Evolutionary conservation across 1,139 yeast species (phyloP), one percentile per base, ranked within the genome.

Genomic region (Eremothecium gossypii): DNA sequence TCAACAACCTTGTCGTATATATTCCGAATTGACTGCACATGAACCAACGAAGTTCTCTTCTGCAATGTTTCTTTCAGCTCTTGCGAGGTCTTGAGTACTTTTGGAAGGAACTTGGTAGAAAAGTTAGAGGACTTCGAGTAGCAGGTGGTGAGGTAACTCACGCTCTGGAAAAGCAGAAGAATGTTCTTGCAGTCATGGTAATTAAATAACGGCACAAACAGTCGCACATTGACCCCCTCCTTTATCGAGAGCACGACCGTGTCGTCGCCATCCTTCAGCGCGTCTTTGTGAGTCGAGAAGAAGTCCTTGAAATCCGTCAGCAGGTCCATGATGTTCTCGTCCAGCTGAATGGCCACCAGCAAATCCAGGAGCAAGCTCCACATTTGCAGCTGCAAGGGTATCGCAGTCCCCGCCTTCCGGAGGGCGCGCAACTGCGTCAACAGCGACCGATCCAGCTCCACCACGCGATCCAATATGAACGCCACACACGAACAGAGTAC

Each of bases 61-160:
- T 28, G 23, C 9, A 27, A n/a, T 6, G 45, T 34, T 17, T 44
- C 29, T 1, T 51, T 36, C 11, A 53, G 44, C 29, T 47, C 46
- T 8, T 38, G 30, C 4, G 55, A 49, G 9, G 55, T 50, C 9
- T 45, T 38, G 7, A 39, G 33, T 11, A 58, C 56, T 36, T 60
- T 60, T 1, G 64, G 62, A 33, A 60, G 40, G 33, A 57, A 59
- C 39, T 48, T 54, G 6, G 47, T 47, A 1, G 63, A 58, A 39
- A 58, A 60, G 41, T 57, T 57, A 5, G 60, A 55, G 30, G 49
- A 50, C 14, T 49, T 48, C 38, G 58, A 63, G 38, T 57, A 55
- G 34, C 62, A 58, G 37, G 57, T 60, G 3, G 55, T 52, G 26
- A 60, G 39, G 39, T 54, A 60, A 43, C 63, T 58, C 6, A 58